A percentile compares a stretch with the other conserved stretches of the same genome.
Conservation (phyloP, 228 moss, liverwort and hornwort species). For the Sphagnum fallax region DNA sequence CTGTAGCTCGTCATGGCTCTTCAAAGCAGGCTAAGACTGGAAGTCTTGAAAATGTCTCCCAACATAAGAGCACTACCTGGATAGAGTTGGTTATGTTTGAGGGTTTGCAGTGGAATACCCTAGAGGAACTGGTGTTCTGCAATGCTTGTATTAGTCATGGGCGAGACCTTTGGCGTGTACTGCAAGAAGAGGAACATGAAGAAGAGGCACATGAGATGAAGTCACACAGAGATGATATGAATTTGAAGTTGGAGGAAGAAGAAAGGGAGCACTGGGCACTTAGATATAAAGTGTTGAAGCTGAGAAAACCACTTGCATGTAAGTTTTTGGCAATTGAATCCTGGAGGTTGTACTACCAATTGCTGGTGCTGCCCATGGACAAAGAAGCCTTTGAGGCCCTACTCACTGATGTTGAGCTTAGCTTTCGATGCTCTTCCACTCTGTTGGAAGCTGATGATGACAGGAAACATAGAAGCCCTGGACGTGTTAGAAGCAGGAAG, state of each 20-base stretch:
- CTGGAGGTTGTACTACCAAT: constrained; percentile 61
- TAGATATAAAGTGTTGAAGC: constrained; percentile 25
- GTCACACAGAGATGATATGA: constrained; percentile 16
- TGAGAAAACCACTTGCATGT: constrained; percentile 37
- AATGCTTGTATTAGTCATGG: constrained; percentile 62
- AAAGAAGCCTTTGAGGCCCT: constrained; percentile 35
- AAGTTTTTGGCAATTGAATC: constrained; percentile 71
- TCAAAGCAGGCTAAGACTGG: no score
- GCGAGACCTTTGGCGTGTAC: constrained; percentile 46
- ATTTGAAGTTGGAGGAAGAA: constrained; percentile 14
- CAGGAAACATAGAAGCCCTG: constrained; percentile 2
- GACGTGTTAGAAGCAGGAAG: constrained; percentile 21
- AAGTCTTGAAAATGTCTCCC: no score
- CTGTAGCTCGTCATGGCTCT: neutral
- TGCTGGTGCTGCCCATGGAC: constrained; percentile 29
- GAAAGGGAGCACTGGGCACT: constrained; percentile 67
- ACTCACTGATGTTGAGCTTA: constrained; percentile 48
- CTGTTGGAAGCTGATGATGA: constrained; percentile 9
- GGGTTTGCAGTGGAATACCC: constrained; percentile 59
- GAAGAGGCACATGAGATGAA: constrained; percentile 33
- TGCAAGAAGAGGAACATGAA: constrained; percentile 65
- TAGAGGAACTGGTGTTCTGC: constrained; percentile 50
- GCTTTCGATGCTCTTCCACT: constrained; percentile 15
- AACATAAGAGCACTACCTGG: constrained; percentile 18
- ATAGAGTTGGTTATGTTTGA: constrained; percentile 38